Base-by-base conservation (phyloP, 139 green algal genomes). In the Chlorella sp. region DNA sequence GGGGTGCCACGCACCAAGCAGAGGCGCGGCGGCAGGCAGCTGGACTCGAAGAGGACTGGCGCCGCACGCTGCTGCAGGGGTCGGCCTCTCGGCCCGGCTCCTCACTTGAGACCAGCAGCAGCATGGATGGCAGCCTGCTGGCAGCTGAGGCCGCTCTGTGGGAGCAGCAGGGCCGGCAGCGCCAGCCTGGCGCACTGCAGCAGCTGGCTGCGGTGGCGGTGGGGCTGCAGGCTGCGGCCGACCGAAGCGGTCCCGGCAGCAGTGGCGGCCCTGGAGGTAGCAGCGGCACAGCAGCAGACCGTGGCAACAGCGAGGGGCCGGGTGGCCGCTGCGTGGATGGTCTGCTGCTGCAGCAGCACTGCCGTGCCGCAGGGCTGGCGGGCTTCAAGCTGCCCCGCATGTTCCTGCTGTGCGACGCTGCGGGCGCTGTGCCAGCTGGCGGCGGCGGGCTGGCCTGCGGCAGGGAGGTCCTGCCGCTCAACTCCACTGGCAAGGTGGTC, bases 341-440 rank as follows among this genome's bases (percentile, higher is more conserved):
- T 3, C 20, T 17, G 11, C 36, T 44, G n/a, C 70, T 96, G 77
- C 87, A 94, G 85, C 43, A 76, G 40, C 88, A 92, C 46, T 95
- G 93, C 64, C 87, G 85, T 7, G 19, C 30, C 3, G 67, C 28
- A 22, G 92, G 91, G 9, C 82, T 97, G 70, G 88, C 94, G 34
- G 76, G 83, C 0, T 97, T 91, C 86, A 96, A 96, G 72, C 54
- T 96, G 54, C 94, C 94, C 3, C 80, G 91, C 11, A 79, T 88
- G 1, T 80, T 84, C 62, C 26, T 88, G 7, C 56, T 82, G n/a
- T 79, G 62, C n/a, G 62, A 73, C 36, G 56, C 40, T 0, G 60
- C 38, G 14, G 5, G 69, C 54, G 24, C 73, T 60, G 24, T 28
- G 30, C 3, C 74, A 58, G 24, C 62, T 67, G 48, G 30, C 85